phyloP scores from a whole-genome alignment of 768 basidiomycete species.

The Cystofilobasidium ferigula region DNA sequence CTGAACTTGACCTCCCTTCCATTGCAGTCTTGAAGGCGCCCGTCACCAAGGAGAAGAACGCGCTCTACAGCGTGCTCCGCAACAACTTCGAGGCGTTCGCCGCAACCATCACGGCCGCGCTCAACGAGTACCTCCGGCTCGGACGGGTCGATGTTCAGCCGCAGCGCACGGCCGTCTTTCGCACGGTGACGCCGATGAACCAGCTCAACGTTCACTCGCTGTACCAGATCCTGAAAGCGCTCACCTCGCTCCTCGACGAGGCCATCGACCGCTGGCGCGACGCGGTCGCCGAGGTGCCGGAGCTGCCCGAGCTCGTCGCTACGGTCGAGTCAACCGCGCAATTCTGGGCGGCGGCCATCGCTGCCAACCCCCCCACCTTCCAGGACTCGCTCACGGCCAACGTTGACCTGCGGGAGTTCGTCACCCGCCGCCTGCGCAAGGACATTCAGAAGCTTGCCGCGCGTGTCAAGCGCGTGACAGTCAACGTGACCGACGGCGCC shows the following conservation, averaged over 20 bases:
- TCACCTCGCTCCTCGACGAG: conserved; percentile 48
- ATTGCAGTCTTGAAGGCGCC: neutral
- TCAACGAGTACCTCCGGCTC: conserved; percentile 34
- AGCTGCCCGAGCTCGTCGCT: conserved; percentile 41
- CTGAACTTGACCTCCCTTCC: conserved; percentile 44
- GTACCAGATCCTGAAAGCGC: conserved; percentile 43
- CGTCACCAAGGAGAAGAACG: conserved; percentile 33
- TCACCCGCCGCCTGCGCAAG: neutral
- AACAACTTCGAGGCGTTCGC: conserved; percentile 44
- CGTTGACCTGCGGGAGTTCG: conserved; percentile 13
- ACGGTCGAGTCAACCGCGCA: conserved; percentile 45
- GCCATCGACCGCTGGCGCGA: conserved; percentile 54
- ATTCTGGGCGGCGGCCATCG: conserved; percentile 45
- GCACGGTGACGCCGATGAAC: conserved; percentile 31
- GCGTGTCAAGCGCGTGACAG: neutral
- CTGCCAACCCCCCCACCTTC: conserved; percentile 41
- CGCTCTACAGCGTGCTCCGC: conserved; percentile 44
- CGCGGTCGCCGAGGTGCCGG: conserved; percentile 44
- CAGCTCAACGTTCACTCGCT: conserved; percentile 36
- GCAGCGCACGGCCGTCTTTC: conserved; percentile 39
- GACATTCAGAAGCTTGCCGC: neutral
- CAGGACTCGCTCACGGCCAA: conserved; percentile 42
- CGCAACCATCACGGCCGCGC: conserved; percentile 41
- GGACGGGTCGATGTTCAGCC: conserved; percentile 17
- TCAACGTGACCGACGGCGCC: neutral